These are phyloP conservation scores for Ustilago curta DNA, from an alignment of 1,284 basidiomycete genomes.

Conservation along the genomic window DNA sequence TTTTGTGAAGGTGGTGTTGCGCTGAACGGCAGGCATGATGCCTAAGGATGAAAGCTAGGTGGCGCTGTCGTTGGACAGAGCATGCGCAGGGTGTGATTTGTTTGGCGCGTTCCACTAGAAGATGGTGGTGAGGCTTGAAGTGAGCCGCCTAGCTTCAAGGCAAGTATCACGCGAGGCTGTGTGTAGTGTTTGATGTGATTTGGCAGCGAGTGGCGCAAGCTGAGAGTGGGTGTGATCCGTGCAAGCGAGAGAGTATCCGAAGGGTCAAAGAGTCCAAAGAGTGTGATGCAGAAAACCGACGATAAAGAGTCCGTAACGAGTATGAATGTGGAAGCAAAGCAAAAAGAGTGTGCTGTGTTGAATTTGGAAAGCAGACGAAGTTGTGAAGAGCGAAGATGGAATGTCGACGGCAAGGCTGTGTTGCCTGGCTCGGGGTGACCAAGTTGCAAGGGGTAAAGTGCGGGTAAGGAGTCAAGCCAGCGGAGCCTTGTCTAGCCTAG, in stretches of 20 bases:
- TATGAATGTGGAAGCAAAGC: neutral
- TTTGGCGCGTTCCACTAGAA: neutral
- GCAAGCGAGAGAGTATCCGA: neutral
- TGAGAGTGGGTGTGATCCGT: neutral
- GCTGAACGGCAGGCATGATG: constrained; percentile 43
- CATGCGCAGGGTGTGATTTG: constrained; percentile 1
- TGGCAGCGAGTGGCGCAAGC: neutral
- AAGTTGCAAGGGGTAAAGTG: neutral
- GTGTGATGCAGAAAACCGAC: neutral
- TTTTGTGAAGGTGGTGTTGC: constrained; percentile 55
- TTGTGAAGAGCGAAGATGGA: neutral
- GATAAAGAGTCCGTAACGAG: constrained; percentile 1
- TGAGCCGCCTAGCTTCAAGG: neutral
- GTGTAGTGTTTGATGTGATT: neutral
- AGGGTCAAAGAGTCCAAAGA: neutral
- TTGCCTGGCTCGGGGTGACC: neutral
- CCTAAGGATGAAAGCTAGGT: neutral
- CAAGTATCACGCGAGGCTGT: neutral
- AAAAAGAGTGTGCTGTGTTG: constrained; percentile 11
- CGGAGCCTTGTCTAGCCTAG: neutral
- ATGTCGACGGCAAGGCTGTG: neutral
- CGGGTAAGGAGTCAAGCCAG: neutral
- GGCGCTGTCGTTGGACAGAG: neutral
- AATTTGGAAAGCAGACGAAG: too few species aligned
- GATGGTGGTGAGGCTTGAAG: neutral